Evolutionary conservation across 805 yeast species (phyloP).

Genomic region (Starmerella potacharoeniae): DNA sequence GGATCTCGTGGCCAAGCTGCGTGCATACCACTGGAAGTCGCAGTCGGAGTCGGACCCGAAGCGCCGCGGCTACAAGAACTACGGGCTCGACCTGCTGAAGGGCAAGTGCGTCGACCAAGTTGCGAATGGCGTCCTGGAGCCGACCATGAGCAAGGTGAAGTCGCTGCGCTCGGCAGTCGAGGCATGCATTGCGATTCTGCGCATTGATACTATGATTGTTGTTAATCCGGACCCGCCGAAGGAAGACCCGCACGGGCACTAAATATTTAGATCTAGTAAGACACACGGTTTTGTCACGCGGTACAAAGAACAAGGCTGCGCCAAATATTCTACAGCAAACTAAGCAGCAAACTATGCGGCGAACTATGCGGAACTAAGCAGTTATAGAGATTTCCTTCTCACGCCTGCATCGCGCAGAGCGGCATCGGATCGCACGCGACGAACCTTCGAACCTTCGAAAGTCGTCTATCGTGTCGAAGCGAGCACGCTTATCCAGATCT

Average conservation of each 20-base stretch:
- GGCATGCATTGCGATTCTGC: constrained; percentile 92
- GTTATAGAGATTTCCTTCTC: too few species aligned
- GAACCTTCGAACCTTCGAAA: too few species aligned
- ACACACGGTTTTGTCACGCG: not conserved
- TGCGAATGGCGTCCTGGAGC: constrained; percentile 82
- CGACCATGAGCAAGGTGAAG: constrained; percentile 84
- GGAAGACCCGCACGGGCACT: constrained; percentile 86
- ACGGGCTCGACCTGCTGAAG: constrained; percentile 81
- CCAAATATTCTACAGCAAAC: too few species aligned
- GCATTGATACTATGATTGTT: constrained; percentile 96
- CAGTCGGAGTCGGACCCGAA: constrained; percentile 77
- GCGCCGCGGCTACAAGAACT: constrained; percentile 75
- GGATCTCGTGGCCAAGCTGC: constrained; percentile 85
- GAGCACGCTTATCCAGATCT: not conserved
- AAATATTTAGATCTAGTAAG: constrained; percentile 3
- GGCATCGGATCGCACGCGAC: too few species aligned
- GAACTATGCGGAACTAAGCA: too few species aligned
- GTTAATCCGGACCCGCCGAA: constrained; percentile 79
- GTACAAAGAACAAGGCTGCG: too few species aligned
- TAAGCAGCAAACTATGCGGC: too few species aligned
- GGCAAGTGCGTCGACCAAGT: constrained; percentile 88
- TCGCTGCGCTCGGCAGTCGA: constrained; percentile 91
- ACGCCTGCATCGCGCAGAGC: not conserved
- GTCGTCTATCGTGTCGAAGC: not conserved
- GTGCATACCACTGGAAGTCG: constrained; percentile 92